Conservation (phyloP, 106 monocot genomes). For the Gastrodia elata region DNA sequence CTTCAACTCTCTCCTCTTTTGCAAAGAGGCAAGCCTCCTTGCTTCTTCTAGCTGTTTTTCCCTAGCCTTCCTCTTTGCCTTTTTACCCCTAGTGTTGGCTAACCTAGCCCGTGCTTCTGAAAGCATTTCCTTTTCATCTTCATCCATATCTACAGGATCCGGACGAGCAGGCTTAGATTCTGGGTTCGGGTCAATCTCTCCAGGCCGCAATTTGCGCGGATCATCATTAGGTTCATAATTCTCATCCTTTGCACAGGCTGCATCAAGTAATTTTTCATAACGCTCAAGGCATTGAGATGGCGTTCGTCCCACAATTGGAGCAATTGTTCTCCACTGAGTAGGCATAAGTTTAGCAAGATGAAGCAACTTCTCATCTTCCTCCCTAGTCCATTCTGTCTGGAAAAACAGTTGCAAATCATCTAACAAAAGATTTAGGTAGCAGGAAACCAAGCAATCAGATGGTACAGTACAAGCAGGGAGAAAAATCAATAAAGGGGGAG, state of each 20-base stretch:
- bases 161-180: conserved; percentile 97
- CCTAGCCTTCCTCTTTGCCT: conserved; percentile 96
- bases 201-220: conserved; percentile 85
- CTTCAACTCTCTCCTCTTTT: conserved; percentile 92
- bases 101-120: conserved; percentile 95
- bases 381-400: conserved; percentile 98
- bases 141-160: conserved; percentile 99
- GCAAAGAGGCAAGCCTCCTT: conserved; percentile 91
- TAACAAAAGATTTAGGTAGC: neutral
- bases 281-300: conserved; percentile 97
- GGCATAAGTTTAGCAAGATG: conserved; percentile 99
- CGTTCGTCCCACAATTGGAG: conserved; percentile 92
- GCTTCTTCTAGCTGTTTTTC: conserved; percentile 99
- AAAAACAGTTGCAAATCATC: conserved; percentile 11
- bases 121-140: conserved; percentile 99
- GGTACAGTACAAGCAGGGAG: neutral
- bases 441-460: neutral
- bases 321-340: conserved; percentile 99
- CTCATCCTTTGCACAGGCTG: conserved; percentile 91
- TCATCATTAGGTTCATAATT: conserved; percentile 87
- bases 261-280: conserved; percentile 93
- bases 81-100: conserved; percentile 93
- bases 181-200: conserved; percentile 97
- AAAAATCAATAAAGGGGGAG: neutral
- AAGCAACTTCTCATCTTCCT: conserved; percentile 96